Conservation (phyloP, 345 rosid species). For the Mallotus nudiflorus region DNA sequence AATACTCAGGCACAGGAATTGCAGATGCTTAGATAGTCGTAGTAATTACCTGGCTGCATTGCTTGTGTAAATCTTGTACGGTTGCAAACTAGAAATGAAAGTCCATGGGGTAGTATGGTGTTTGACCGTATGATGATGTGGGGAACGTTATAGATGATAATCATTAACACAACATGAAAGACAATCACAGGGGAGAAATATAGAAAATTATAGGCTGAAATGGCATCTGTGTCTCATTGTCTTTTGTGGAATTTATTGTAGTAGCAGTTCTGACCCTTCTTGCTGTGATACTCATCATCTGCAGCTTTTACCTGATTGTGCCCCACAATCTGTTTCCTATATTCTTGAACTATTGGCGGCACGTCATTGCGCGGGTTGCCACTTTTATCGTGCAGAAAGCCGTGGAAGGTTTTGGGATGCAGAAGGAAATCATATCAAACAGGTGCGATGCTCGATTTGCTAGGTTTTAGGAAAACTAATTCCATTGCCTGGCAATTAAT, state of each 20-base stretch:
- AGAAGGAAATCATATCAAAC: slow-evolving; percentile 67
- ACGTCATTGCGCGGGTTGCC: slow-evolving; percentile 84
- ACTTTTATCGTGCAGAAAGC: slow-evolving; percentile 80
- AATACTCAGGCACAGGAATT: too few species aligned
- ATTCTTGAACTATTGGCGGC: slow-evolving; percentile 66
- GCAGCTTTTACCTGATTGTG: slow-evolving; percentile 95
- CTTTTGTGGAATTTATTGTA: not conserved
- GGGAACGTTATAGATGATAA: too few species aligned
- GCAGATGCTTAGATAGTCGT: too few species aligned
- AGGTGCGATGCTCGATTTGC: slow-evolving; percentile 41
- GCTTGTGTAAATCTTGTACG: too few species aligned
- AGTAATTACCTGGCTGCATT: too few species aligned
- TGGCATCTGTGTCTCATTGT: not conserved
- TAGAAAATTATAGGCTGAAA: not conserved
- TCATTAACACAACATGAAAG: not conserved
- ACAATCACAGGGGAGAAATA: too few species aligned
- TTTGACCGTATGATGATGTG: too few species aligned
- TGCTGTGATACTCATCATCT: slow-evolving; percentile 5
- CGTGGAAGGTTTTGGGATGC: slow-evolving; percentile 75
- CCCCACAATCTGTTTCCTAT: slow-evolving; percentile 77
- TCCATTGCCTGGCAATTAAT: not conserved
- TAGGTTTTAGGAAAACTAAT: not conserved
- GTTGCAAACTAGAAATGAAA: too few species aligned
- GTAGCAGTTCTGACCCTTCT: not conserved
- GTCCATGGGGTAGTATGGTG: too few species aligned